Evolutionary conservation across 2,329 filamentous ascomycete genomes (phyloP).

Genomic region (Stagonosporopsis rhizophila): DNA sequence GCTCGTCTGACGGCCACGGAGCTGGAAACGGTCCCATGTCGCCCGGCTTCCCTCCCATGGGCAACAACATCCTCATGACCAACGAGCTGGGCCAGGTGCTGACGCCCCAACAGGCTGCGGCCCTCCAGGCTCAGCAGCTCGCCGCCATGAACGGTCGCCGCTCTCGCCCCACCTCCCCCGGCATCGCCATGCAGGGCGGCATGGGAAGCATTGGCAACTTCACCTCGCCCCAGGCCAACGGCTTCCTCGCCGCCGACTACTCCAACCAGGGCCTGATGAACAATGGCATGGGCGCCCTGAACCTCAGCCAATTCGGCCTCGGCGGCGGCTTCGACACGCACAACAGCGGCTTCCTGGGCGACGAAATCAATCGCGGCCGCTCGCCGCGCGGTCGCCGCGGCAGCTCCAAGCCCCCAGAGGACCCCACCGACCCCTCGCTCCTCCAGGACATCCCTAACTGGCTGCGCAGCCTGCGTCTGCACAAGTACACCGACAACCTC

Average conservation of each 20-base stretch:
- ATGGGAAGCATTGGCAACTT: conserved; percentile 72
- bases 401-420: conserved; percentile 96
- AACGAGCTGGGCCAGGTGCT: conserved; percentile 91
- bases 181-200: conserved; percentile 74
- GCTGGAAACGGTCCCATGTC: conserved; percentile 67
- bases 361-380: conserved; percentile 86
- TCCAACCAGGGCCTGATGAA: conserved; percentile 73
- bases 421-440: conserved; percentile 88
- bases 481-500: conserved; percentile 98
- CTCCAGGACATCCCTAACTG: conserved; percentile 95
- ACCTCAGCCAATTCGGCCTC: conserved; percentile 72
- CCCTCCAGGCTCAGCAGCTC: conserved; percentile 75
- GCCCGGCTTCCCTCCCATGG: conserved; percentile 67
- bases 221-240: conserved; percentile 90
- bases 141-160: conserved; percentile 80
- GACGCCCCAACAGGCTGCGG: conserved; percentile 63
- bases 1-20: conserved; percentile 82
- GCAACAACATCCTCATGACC: conserved; percentile 87
- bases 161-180: conserved; percentile 89
- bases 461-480: conserved; percentile 90
- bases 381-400: conserved; percentile 91
- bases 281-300: conserved; percentile 74
- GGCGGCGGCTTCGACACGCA: conserved; percentile 61
- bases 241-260: conserved; percentile 90
- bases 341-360: conserved; percentile 80